These are phyloP conservation scores for Pistacia vera DNA, from an alignment of 345 rosid genomes.

Conservation along the genomic window DNA sequence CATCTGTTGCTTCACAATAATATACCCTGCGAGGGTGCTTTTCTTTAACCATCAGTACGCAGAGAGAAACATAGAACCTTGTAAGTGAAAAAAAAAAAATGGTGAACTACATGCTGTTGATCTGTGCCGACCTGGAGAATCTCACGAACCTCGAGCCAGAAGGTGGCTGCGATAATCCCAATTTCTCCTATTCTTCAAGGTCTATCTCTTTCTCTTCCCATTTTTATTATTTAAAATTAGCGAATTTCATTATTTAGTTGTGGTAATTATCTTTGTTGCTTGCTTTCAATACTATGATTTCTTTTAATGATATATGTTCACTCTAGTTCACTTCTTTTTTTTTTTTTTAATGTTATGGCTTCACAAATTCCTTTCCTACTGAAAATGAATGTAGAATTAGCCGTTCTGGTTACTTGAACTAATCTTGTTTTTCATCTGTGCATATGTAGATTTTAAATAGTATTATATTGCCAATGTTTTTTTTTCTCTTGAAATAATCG, in stretches of 20 bases:
- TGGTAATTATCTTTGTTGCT: neutral
- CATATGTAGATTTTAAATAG: neutral
- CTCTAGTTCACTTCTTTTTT: neutral
- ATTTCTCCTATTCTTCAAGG: constrained; percentile 89
- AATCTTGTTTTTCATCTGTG: neutral
- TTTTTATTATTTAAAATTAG: neutral
- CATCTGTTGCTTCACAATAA: neutral
- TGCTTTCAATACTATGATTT: neutral
- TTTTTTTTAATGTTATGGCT: neutral
- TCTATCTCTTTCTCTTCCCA: constrained; percentile 21
- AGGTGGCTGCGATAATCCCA: constrained; percentile 79
- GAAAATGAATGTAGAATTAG: neutral
- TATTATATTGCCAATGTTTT: neutral
- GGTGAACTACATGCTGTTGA: constrained; percentile 84
- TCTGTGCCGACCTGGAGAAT: constrained; percentile 79
- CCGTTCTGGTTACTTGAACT: neutral
- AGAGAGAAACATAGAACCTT: too few species aligned
- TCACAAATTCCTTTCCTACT: too few species aligned
- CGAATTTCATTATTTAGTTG: neutral
- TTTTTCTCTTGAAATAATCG: neutral
- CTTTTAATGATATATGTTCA: too few species aligned
- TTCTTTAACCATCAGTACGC: constrained; percentile 1
- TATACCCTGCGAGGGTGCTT: neutral
- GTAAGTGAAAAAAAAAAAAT: constrained; percentile 31
- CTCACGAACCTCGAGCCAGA: constrained; percentile 77